Conservation (phyloP, 805 yeast species). For the Yamadazyma sp. region DNA sequence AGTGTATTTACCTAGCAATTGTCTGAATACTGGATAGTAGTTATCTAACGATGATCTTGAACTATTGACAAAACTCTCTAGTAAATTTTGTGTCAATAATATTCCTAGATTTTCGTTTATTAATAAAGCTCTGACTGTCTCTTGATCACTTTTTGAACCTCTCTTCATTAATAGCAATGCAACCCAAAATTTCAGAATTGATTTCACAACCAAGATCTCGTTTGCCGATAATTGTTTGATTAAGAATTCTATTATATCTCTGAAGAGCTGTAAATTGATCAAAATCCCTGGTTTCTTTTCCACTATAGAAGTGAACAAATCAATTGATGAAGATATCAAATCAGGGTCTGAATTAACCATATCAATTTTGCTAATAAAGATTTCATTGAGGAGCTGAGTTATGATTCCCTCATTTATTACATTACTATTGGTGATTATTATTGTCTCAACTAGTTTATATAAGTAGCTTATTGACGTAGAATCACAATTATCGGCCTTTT, state of each 20-base stretch:
- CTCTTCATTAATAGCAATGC: slow-evolving; percentile 43
- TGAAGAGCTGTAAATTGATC: slow-evolving; percentile 28
- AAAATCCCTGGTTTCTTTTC: slow-evolving; percentile 46
- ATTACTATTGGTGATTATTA: slow-evolving; percentile 37
- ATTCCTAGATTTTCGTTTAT: slow-evolving; percentile 17
- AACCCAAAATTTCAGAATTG: slow-evolving; percentile 56
- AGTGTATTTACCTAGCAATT: slow-evolving; percentile 46
- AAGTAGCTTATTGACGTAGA: slow-evolving; percentile 39
- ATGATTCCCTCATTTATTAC: slow-evolving; percentile 28
- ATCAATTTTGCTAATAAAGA: slow-evolving; percentile 35
- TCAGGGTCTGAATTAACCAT: slow-evolving; percentile 56
- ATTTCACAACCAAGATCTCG: slow-evolving; percentile 56
- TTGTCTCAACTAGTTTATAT: slow-evolving; percentile 43
- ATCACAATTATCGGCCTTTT: slow-evolving; percentile 28
- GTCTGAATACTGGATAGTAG: slow-evolving; percentile 51
- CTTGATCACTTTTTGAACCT: slow-evolving; percentile 44
- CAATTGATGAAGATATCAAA: slow-evolving; percentile 47
- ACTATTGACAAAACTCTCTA: slow-evolving; percentile 35
- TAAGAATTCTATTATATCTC: slow-evolving; percentile 24
- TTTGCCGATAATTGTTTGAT: slow-evolving; percentile 39
- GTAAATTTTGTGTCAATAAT: slow-evolving; percentile 24
- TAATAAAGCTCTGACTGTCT: slow-evolving; percentile 17
- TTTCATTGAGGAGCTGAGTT: slow-evolving; percentile 32
- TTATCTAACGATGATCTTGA: slow-evolving; percentile 61
- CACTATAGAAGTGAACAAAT: slow-evolving; percentile 48